Conservation (phyloP, 2,329 filamentous ascomycete genomes). For the Sclerotinia spermophila region DNA sequence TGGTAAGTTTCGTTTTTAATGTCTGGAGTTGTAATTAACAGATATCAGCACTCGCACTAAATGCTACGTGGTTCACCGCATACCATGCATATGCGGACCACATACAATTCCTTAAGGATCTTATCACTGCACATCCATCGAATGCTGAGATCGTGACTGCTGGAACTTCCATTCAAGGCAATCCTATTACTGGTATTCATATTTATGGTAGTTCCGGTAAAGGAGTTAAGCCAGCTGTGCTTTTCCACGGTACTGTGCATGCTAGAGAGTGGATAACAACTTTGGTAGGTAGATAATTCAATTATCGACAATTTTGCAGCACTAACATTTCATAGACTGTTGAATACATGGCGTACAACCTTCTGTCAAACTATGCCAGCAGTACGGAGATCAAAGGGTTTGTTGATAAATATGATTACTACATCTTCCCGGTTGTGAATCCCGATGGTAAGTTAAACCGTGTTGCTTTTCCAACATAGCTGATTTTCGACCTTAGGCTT, state of each 20-base stretch:
- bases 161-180: constrained; percentile 47
- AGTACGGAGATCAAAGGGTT: constrained; percentile 42
- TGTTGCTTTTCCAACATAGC: neutral
- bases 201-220: constrained; percentile 47
- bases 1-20: constrained; percentile 18
- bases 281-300: constrained; percentile 34
- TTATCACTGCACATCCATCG: constrained; percentile 44
- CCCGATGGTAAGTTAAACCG: constrained; percentile 48
- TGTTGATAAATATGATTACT: constrained; percentile 62
- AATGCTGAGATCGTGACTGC: constrained; percentile 49
- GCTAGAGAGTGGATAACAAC: constrained; percentile 58
- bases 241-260: constrained; percentile 57
- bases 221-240: constrained; percentile 48
- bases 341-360: constrained; percentile 51
- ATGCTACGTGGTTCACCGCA: constrained; percentile 48
- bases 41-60: constrained; percentile 27
- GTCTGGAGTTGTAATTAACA: constrained; percentile 19
- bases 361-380: constrained; percentile 46
- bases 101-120: constrained; percentile 45
- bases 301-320: neutral
- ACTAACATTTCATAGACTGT: constrained; percentile 31
- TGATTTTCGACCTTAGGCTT: constrained; percentile 44
- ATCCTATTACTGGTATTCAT: constrained; percentile 47
- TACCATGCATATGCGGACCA: constrained; percentile 55
- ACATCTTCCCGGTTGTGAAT: constrained; percentile 61